Percentiles rank a stretch among this genome's conserved stretches.
Conservation (phyloP, 2,329 filamentous ascomycete genomes). For the Fusarium sp. region DNA sequence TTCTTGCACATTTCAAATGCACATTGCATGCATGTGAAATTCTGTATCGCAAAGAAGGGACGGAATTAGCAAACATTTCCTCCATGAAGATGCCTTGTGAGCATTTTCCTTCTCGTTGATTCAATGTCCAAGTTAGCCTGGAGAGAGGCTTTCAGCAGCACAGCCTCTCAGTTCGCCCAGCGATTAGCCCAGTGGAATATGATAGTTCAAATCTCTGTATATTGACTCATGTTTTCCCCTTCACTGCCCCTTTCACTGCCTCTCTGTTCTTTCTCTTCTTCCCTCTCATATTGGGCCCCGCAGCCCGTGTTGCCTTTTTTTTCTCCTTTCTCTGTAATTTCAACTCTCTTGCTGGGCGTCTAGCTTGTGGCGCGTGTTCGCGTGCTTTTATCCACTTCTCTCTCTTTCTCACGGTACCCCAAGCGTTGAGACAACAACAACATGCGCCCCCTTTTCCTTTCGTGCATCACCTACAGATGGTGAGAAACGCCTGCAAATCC, state of each 20-base stretch:
- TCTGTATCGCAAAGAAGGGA: background rate
- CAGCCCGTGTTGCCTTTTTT: background rate
- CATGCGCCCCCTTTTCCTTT: background rate
- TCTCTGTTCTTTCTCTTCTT: background rate
- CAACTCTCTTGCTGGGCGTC: background rate
- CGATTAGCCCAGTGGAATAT: background rate
- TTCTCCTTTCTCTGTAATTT: background rate
- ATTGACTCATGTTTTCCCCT: background rate
- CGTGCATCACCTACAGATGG: background rate
- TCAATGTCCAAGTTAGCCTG: background rate
- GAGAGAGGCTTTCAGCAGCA: background rate
- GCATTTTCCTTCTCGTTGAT: background rate
- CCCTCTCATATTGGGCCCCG: background rate
- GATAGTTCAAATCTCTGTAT: background rate
- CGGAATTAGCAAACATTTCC: background rate
- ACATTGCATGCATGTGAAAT: background rate
- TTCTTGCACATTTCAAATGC: background rate
- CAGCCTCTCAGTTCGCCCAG: background rate
- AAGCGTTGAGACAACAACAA: background rate
- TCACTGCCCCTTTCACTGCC: background rate
- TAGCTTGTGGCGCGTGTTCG: background rate
- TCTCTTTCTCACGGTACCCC: background rate
- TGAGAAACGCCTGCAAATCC: background rate
- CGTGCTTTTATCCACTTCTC: background rate
- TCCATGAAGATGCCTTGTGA: background rate